Percentiles rank a stretch among this genome's conserved stretches.
These are phyloP conservation scores for Pyrenophora seminiperda DNA, from an alignment of 2,329 filamentous ascomycete genomes.

Conservation along the genomic window DNA sequence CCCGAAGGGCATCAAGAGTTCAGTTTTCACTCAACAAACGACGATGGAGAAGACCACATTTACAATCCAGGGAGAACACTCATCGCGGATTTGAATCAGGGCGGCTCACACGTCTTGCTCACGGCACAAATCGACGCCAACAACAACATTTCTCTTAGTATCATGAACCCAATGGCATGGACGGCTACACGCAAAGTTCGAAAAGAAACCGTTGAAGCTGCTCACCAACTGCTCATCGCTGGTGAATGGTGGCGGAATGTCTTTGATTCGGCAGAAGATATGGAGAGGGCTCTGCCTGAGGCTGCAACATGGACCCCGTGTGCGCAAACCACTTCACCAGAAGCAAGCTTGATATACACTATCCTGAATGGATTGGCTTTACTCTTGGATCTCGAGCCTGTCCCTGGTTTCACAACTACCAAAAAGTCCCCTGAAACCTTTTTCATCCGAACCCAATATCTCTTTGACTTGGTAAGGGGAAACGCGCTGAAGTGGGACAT, in stretches of 20 bases:
- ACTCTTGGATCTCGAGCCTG: constrained; percentile 20
- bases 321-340: constrained; percentile 1
- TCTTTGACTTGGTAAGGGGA: constrained; percentile 10
- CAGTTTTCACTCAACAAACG: constrained; percentile 8
- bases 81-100: not conserved
- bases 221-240: not conserved
- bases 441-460: constrained; percentile 6
- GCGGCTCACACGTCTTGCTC: constrained; percentile 2
- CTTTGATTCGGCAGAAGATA: not conserved
- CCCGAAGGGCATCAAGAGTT: constrained; percentile 6
- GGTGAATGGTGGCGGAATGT: constrained; percentile 3
- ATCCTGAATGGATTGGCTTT: constrained; percentile 28
- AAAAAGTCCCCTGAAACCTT: constrained; percentile 1
- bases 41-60: not conserved
- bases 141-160: constrained; percentile 6
- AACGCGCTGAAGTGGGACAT: constrained; percentile 17
- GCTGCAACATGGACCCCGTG: constrained; percentile 7
- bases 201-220: not conserved
- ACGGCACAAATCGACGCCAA: not conserved
- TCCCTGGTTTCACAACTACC: constrained; percentile 8
- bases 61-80: constrained; percentile 15
- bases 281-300: not conserved
- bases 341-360: constrained; percentile 3
- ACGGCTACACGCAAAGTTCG: not conserved
- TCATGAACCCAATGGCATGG: constrained; percentile 17